These are phyloP conservation scores for Magnolia officinalis DNA, from an alignment of 164 flowering plant genomes.

Conservation along the genomic window DNA sequence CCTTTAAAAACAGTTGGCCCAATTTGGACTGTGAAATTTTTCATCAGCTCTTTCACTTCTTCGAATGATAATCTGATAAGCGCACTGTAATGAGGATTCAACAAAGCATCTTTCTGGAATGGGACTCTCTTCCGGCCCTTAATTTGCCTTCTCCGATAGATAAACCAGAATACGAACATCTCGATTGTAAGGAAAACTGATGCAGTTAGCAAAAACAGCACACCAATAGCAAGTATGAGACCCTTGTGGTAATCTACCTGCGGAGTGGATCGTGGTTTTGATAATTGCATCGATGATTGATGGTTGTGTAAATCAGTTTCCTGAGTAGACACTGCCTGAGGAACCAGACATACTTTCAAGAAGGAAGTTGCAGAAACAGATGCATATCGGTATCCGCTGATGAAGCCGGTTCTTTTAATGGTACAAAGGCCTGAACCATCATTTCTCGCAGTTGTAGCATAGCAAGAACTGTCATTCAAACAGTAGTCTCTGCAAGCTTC, in stretches of 20 bases:
- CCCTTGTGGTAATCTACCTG: slow-evolving; percentile 8
- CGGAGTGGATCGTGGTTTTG: slow-evolving; percentile 10
- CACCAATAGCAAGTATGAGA: slow-evolving; percentile 26
- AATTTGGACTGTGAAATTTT: slow-evolving; percentile 32
- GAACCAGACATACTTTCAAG: slow-evolving; percentile 50
- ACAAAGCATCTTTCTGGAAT: slow-evolving; percentile 40
- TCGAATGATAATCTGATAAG: slow-evolving; percentile 40
- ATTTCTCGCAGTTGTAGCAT: slow-evolving; percentile 46
- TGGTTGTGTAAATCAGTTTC: slow-evolving; percentile 21
- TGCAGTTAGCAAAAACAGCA: slow-evolving; percentile 34
- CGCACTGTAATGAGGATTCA: slow-evolving; percentile 41
- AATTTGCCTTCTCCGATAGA: slow-evolving; percentile 28
- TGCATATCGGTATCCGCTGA: slow-evolving; percentile 42
- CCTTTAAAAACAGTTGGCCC: slow-evolving; percentile 45
- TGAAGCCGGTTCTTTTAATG: slow-evolving; percentile 39
- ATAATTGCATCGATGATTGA: slow-evolving; percentile 6
- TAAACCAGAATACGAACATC: slow-evolving; percentile 28
- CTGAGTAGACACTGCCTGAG: slow-evolving; percentile 45
- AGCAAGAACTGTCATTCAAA: slow-evolving; percentile 37
- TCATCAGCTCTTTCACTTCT: slow-evolving; percentile 42
- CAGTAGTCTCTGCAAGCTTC: slow-evolving; percentile 40
- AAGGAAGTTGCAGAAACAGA: slow-evolving; percentile 35
- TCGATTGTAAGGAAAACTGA: slow-evolving; percentile 27
- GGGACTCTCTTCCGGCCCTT: slow-evolving; percentile 33
- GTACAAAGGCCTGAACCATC: slow-evolving; percentile 63